These are phyloP conservation scores for Penicillium egyptiacum DNA, from an alignment of 495 filamentous ascomycete genomes.

Conservation along the genomic window DNA sequence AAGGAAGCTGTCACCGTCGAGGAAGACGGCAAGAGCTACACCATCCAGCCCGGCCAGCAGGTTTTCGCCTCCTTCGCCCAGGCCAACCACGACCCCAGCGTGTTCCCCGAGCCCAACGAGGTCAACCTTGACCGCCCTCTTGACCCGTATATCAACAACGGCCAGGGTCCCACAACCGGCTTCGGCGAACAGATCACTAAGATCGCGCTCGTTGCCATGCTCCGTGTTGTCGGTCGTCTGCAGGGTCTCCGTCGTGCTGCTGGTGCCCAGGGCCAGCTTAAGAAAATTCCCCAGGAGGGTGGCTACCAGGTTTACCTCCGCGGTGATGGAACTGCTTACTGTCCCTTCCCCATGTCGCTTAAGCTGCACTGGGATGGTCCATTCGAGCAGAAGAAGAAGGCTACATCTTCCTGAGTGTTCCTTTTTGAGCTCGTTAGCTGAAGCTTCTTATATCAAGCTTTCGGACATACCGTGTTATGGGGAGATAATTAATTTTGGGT, in stretches of 20 bases:
- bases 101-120: slow-evolving; percentile 68
- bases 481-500: slow-evolving; percentile 2
- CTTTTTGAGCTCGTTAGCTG: not conserved
- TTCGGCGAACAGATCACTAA: slow-evolving; percentile 62
- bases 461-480: not conserved
- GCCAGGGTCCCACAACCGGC: slow-evolving; percentile 59
- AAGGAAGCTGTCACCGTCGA: slow-evolving; percentile 43
- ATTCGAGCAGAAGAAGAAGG: slow-evolving; percentile 10
- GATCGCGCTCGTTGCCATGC: slow-evolving; percentile 65
- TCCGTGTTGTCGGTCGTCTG: slow-evolving; percentile 55
- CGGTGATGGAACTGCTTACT: slow-evolving; percentile 70
- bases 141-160: slow-evolving; percentile 68
- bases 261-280: slow-evolving; percentile 69
- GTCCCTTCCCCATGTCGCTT: slow-evolving; percentile 66
- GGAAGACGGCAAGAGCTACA: slow-evolving; percentile 52
- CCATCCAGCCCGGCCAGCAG: slow-evolving; percentile 52
- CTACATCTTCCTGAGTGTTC: slow-evolving; percentile 1
- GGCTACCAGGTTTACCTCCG: slow-evolving; percentile 69
- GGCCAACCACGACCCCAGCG: slow-evolving; percentile 57
- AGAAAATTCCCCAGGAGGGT: slow-evolving; percentile 62
- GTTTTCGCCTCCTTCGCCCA: slow-evolving; percentile 46
- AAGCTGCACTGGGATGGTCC: slow-evolving; percentile 36
- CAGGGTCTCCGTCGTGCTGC: slow-evolving; percentile 65
- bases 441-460: not conserved
- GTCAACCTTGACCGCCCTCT: slow-evolving; percentile 68